Evolutionary conservation across 2,329 filamentous ascomycete genomes (phyloP).

Genomic region (Verticillium zaregamsianum): DNA sequence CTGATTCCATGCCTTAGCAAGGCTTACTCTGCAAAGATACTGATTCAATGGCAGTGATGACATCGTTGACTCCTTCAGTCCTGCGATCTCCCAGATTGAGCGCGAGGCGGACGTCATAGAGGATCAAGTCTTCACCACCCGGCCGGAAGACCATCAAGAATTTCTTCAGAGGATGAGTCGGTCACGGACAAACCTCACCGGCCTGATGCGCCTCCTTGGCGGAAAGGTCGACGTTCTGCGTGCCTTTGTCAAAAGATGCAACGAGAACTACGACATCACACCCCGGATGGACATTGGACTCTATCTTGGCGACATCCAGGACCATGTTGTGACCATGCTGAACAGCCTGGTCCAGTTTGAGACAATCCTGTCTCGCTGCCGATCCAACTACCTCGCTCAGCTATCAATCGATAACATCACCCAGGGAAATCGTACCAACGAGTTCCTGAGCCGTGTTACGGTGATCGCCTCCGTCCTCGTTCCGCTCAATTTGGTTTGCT

Average conservation of each 20-base stretch:
- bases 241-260: conserved; percentile 97
- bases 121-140: conserved; percentile 89
- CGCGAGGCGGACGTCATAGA: conserved; percentile 88
- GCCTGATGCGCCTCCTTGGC: conserved; percentile 84
- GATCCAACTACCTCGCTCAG: conserved; percentile 95
- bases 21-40: not conserved
- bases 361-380: conserved; percentile 90
- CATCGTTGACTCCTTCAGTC: conserved; percentile 93
- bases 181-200: conserved; percentile 91
- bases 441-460: conserved; percentile 90
- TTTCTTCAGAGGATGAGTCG: conserved; percentile 87
- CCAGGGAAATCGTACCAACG: conserved; percentile 83
- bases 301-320: conserved; percentile 95
- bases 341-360: conserved; percentile 93
- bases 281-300: conserved; percentile 95
- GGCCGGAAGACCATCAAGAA: conserved; percentile 80
- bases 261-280: conserved; percentile 93
- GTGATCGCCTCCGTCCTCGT: conserved; percentile 93
- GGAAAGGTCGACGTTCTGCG: conserved; percentile 98
- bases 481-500: conserved; percentile 87
- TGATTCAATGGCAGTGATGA: conserved; percentile 62
- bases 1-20: not conserved
- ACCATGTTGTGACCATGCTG: conserved; percentile 99
- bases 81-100: conserved; percentile 83
- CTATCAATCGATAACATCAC: conserved; percentile 88